Evolutionary conservation across 306 rosid genomes (phyloP).

Genomic region (Lupinus albus): DNA sequence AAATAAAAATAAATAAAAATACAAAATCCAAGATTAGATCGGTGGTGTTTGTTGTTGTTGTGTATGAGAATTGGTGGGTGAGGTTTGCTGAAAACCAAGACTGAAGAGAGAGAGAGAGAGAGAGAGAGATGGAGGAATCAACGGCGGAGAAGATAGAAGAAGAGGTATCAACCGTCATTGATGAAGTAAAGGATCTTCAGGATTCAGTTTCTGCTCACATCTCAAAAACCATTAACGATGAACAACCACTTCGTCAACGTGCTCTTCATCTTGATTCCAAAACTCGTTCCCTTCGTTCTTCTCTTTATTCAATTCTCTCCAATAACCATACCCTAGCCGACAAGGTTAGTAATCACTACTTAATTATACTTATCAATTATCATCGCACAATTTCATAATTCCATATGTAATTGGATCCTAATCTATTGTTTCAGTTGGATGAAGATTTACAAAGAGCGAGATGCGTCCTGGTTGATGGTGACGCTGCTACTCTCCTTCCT

Average conservation of each 20-base stretch:
- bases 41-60: no score
- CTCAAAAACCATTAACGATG: slow-evolving; percentile 52
- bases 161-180: slow-evolving; percentile 59
- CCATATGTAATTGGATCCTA: no score
- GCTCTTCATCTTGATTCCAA: slow-evolving; percentile 64
- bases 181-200: slow-evolving; percentile 75
- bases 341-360: slow-evolving; percentile 43
- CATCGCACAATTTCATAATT: no score
- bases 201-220: slow-evolving; percentile 63
- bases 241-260: slow-evolving; percentile 76
- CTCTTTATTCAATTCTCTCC: slow-evolving; percentile 58
- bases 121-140: no score
- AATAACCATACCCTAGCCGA: slow-evolving; percentile 56
- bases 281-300: slow-evolving; percentile 64
- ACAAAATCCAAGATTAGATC: no score
- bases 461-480: slow-evolving; percentile 79
- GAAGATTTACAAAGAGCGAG: slow-evolving; percentile 84
- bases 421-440: slow-evolving; percentile 53
- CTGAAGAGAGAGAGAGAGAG: no score
- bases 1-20: no score
- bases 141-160: slow-evolving; percentile 50
- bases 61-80: no score
- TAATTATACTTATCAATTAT: no score
- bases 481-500: slow-evolving; percentile 80
- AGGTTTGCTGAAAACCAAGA: no score